Conservation (phyloP, 2,329 filamentous ascomycete genomes). For the Berkeleyomyces basicola region DNA sequence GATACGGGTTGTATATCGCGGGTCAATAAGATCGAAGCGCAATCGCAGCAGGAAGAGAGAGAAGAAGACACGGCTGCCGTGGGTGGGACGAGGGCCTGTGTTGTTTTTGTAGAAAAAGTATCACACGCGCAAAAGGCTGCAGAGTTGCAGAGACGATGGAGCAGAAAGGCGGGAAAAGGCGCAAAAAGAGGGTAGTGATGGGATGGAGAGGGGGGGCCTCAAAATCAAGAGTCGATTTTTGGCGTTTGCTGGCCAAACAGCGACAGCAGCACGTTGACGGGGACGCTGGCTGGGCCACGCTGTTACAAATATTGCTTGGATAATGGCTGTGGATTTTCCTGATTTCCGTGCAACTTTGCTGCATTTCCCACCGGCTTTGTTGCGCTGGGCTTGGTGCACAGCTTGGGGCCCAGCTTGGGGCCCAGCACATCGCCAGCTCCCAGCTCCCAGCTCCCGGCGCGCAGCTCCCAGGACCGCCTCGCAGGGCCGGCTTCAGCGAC, state of each 20-base stretch:
- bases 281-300: not conserved
- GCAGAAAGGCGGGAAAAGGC: not conserved
- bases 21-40: not conserved
- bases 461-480: too few species aligned
- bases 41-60: not conserved
- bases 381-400: too few species aligned
- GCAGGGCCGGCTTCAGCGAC: too few species aligned
- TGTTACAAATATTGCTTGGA: not conserved
- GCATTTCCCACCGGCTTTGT: too few species aligned
- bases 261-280: not conserved
- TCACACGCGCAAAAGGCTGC: not conserved
- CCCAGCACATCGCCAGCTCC: too few species aligned
- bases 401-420: too few species aligned
- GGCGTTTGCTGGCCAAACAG: constrained; percentile 3
- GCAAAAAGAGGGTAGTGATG: not conserved
- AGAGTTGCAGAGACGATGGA: not conserved
- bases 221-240: not conserved
- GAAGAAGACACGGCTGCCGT: not conserved
- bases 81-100: constrained; percentile 3
- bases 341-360: too few species aligned
- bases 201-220: not conserved
- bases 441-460: too few species aligned
- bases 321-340: not conserved
- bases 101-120: constrained; percentile 1
- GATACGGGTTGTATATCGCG: not conserved